Base-by-base conservation (phyloP, 2,329 filamentous ascomycete genomes). In the Ceratocystis albifundus region DNA sequence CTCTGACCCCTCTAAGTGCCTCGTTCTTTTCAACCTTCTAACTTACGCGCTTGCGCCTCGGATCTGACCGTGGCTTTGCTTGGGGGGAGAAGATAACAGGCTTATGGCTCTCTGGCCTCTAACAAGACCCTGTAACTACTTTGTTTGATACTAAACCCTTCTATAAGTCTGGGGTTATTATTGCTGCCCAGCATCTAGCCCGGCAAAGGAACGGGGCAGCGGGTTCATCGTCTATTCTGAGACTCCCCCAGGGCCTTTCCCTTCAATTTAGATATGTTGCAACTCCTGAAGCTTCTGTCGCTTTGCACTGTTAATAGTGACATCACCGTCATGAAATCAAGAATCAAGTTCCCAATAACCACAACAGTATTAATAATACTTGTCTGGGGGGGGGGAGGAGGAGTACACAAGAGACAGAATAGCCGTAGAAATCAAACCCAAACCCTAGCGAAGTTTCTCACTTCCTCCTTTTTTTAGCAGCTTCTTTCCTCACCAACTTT, bases 41-140 rank as follows among this genome's bases (percentile, higher is more conserved):
- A n/a, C 8, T 22, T 22, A 20, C 48, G 2, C 48, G 48, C n/a
- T 41, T 22, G 48, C 48, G 48, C 22, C 48, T 50, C 22, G n/a
- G 48, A 50, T 50, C 48, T 50, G 48, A 25, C 25, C 12, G 50
- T 55, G 50, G 20, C 50, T 28, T 55, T 55, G 50, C 25, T 20
- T 50, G n/a, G 22, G 17, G n/a, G n/a, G 48, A 50, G 48, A 50
- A 50, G 22, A 25, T 7, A n/a, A 22, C 20, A 55, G 22, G 12
- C 10, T 30, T 7, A 7, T 28, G 15, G 53, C 4, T 28, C 53
- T 32, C 22, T 17, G 22, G 10, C 28, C n/a, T 30, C 53, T 57
- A n/a, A 32, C 53, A 57, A 17, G 53, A 28, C 53, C 53, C 53
- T 57, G 53, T 32, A 57, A 57, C 53, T n/a, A 10, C 32, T n/a